A percentile compares a stretch with the other conserved stretches of the same genome.
Conservation (phyloP, 768 basidiomycete species). For the Russula foetens region DNA sequence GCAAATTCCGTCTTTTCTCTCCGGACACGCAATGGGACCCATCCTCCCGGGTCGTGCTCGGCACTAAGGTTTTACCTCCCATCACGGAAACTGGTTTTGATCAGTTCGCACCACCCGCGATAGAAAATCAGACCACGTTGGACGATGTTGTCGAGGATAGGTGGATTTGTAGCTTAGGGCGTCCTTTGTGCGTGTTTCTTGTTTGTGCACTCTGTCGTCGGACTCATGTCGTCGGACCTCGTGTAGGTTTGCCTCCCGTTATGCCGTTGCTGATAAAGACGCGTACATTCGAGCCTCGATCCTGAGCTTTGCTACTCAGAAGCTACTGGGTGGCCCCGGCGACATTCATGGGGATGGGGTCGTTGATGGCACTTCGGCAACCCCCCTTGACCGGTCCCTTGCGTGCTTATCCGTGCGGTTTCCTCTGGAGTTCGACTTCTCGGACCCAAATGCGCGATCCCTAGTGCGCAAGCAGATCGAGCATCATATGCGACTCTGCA, state of each 20-base stretch:
- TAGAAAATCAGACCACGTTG: neutral
- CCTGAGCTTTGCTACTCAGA: neutral
- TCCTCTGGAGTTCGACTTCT: too few relatives aligned
- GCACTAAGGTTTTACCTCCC: too few relatives aligned
- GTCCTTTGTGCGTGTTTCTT: neutral
- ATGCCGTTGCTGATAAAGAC: too few relatives aligned
- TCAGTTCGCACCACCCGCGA: neutral
- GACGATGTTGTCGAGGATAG: neutral
- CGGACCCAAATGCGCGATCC: too few relatives aligned
- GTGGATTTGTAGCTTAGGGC: neutral
- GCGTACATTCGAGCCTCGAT: neutral
- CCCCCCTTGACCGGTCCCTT: too few relatives aligned
- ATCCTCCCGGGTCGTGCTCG: too few relatives aligned
- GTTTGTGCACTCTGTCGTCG: neutral
- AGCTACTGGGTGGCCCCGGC: neutral
- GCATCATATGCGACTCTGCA: neutral
- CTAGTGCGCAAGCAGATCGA: neutral
- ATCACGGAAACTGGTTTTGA: too few relatives aligned
- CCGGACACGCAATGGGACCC: too few relatives aligned
- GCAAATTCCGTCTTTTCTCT: too few relatives aligned
- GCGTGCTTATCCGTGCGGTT: too few relatives aligned
- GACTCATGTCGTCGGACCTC: neutral
- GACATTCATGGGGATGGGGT: too few relatives aligned
- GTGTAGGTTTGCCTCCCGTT: neutral
- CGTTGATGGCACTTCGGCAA: too few relatives aligned